Base-by-base conservation (phyloP, 306 rosid species). In the Sechiopsis laciniata region DNA sequence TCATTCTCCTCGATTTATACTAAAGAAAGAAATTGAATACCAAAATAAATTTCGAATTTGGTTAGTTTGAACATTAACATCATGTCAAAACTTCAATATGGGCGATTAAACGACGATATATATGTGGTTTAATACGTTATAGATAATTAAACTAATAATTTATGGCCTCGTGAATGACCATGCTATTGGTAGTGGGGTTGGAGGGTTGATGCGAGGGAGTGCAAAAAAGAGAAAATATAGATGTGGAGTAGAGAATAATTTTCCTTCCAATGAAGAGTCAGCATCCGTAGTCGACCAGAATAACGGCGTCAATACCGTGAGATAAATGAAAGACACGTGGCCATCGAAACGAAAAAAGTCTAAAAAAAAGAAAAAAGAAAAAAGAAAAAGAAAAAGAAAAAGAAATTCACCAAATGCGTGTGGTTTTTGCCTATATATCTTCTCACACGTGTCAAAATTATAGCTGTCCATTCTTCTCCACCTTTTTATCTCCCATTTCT, bases 371-470 rank as follows among this genome's bases (percentile, higher is more conserved):
- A 29, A 60, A 14, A 2, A 13, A 2, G 2, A 29, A 29, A 29
- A 7, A 14, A 15, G 8, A n/a, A 14, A 0, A 7, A 26, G 3
- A 3, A 3, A 26, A 26, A 26, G 3, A 32, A 32, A 12, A 22
- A 0, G 7, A 12, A 29, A 29, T 13, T 66, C 55, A 19, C 17
- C 42, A 62, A 80, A 83, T 75, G 85, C 91, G 93, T 88, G 87
- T 79, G 84, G 76, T 82, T 83, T 74, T 83, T 54, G 83, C 85
- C 72, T 70, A 22, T 63, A 82, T 54, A 74, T 75, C 81, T 71
- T 5, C 73, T 57, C 63, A 84, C 91, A 90, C 96, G 96, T 86
- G 96, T 86, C 93, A 1, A 19, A 20, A 54, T 71, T 63, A 26
- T 50, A 81, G 74, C 59, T 75, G 75, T 80, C 78, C 81, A 53